Base-by-base conservation (phyloP, 495 filamentous ascomycete genomes). In the Penicillium bovifimosum region DNA sequence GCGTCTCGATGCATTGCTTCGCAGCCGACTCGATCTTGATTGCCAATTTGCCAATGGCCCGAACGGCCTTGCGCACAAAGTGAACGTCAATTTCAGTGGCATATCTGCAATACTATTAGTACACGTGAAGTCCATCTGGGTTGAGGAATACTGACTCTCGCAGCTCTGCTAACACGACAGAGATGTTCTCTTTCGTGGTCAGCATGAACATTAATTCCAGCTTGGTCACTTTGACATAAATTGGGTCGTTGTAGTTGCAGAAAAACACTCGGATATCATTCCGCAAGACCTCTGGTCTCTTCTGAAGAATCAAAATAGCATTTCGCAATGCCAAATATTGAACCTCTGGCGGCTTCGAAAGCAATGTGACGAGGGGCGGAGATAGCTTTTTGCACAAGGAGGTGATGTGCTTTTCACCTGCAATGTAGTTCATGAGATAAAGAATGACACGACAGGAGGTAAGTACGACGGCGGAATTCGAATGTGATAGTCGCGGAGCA, bases 221-320 rank as follows among this genome's bases (percentile, higher is more conserved):
- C 69, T 99, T 99, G 10, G 95, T 97, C 57, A 99, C 93, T 70
- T 99, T 99, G 73, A 99, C 93, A 62, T 99, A 99, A 50, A 97
- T 97, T 0, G 95, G 93, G 62, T 99, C 93, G 59, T 99, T 99
- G 74, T 99, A 99, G 78, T 99, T 99, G 80, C 93, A 99, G 71
- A 98, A 98, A 72, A 99, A 99, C 40, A 97, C 92, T 9, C 93
- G 81, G 51, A 99, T 96, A 69, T 99, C 93, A 68, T 96, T 97
- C 34, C 93, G 81, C 7, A 99, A 75, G 3, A 99, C 91, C 58
- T 97, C 93, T 1, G 93, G 93, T 47, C 91, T 80, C 55, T 93
- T 82, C 66, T 99, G 93, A 42, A 99, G 74, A 55, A 98, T 96
- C 13, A 99, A 75, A 13, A 97, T 78, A 5, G 95, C 95, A 71